Evolutionary conservation across 306 rosid species (phyloP), one percentile per base, ranked within the genome.

Genomic region (Cicer chorassanicum): DNA sequence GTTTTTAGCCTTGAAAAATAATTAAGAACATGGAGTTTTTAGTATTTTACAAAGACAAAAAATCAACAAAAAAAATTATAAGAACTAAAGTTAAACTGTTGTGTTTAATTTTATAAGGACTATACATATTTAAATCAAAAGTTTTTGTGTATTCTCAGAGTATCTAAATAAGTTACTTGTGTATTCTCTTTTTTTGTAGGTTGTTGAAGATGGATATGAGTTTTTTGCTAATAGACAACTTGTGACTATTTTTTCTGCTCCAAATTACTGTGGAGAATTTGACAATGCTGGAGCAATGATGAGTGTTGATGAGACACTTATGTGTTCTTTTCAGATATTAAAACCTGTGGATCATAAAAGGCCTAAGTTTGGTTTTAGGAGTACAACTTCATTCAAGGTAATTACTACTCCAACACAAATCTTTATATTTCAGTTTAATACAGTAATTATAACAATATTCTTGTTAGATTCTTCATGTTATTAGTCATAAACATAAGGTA

Each of bases 361-460:
- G 66, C 76, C 73, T 3, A 82, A 39, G 75, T 89, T 86, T 78
- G 64, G 88, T 69, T 89, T 88, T 65, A 87, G 86, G 65, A 74
- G 75, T 74, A n/a, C 79, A 9, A 55, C 76, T 6, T 6, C 86
- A 70, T 48, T 83, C 50, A 86, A 78, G 82, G 57, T 24, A 24
- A 24, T 86, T 12, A 77, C 84, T 12, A 59, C 85, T 76, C 67
- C 83, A 1, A 40, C 76, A 45, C 80, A 68, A 78, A 57, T 73
- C 60, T 88, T 79, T 81, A 89, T 90, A 64, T 54, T 59, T 59
- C 73, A 60, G 57, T 72, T 68, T 24, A 67, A 49, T 34, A 15
- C 9, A 11, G 29, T 67, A 4, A 39, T 56, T 19, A 8, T 57
- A 70, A 60, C 5, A 51, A 0, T 7, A 1, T 0, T 16, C 21